Evolutionary conservation across 140 eudicot species (phyloP).

Genomic region (Cichorium intybus): DNA sequence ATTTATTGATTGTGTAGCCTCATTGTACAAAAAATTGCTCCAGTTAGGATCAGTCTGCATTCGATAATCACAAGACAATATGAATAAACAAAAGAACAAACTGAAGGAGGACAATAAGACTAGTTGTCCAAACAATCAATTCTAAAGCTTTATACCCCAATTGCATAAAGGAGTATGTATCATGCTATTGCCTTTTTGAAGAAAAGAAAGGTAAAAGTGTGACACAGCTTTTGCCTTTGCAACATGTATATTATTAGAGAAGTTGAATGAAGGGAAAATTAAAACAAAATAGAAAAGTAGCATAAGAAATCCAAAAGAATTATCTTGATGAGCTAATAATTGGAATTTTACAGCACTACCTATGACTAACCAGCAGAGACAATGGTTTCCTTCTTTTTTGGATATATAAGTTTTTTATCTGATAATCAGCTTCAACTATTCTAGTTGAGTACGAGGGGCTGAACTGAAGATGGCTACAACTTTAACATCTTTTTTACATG

Average conservation of each 20-base stretch:
- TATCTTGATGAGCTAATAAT: too few relatives aligned
- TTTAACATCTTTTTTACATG: not conserved
- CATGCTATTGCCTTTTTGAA: too few relatives aligned
- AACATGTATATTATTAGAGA: not conserved
- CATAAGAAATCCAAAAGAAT: not conserved
- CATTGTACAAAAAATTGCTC: conserved; percentile 84
- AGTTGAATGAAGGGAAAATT: not conserved
- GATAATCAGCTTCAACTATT: too few relatives aligned
- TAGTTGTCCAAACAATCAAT: not conserved
- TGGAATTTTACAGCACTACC: too few relatives aligned
- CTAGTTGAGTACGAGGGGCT: too few relatives aligned
- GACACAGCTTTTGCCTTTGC: too few relatives aligned
- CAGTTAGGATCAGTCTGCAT: conserved; percentile 99
- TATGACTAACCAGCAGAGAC: too few relatives aligned
- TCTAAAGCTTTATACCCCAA: not conserved
- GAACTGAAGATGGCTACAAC: not conserved
- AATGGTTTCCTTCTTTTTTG: too few relatives aligned
- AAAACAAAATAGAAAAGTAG: not conserved
- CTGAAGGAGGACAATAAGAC: not conserved
- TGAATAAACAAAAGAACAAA: conserved; percentile 3
- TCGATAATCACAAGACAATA: conserved; percentile 7
- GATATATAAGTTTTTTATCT: too few relatives aligned
- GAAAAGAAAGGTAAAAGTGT: too few relatives aligned
- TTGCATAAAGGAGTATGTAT: not conserved
- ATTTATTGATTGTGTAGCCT: conserved; percentile 53